These are phyloP conservation scores for Tirmania nivea DNA, from an alignment of 495 filamentous ascomycete genomes.

Conservation along the genomic window DNA sequence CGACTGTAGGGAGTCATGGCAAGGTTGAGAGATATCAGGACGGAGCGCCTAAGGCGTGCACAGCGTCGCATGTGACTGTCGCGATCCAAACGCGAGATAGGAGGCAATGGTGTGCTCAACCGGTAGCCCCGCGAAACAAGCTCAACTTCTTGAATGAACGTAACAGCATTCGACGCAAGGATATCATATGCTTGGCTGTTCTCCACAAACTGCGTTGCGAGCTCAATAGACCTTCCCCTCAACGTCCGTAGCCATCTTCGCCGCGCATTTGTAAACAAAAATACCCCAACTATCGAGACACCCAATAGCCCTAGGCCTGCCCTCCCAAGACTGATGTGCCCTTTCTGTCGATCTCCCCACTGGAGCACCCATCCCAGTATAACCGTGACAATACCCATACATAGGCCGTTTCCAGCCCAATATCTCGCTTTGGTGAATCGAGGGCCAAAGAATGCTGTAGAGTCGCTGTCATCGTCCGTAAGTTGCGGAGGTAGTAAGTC, in stretches of 20 bases:
- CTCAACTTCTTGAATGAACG: slow-evolving; percentile 88
- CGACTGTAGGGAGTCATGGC: slow-evolving; percentile 49
- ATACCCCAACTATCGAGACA: slow-evolving; percentile 33
- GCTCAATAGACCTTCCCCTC: slow-evolving; percentile 50
- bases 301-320: slow-evolving; percentile 27
- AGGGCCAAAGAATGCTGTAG: slow-evolving; percentile 26
- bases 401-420: slow-evolving; percentile 17
- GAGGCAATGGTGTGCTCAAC: slow-evolving; percentile 72
- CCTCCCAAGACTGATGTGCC: slow-evolving; percentile 46
- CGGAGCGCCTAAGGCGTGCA: slow-evolving; percentile 47
- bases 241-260: slow-evolving; percentile 72
- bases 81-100: slow-evolving; percentile 63
- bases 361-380: slow-evolving; percentile 16
- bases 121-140: slow-evolving; percentile 84
- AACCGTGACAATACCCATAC: slow-evolving; percentile 13
- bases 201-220: slow-evolving; percentile 48
- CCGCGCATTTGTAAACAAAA: slow-evolving; percentile 42
- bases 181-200: slow-evolving; percentile 68
- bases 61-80: slow-evolving; percentile 58
- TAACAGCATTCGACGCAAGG: slow-evolving; percentile 54
- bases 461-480: slow-evolving; percentile 21
- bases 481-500: slow-evolving; percentile 17
- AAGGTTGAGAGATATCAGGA: slow-evolving; percentile 44
- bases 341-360: slow-evolving; percentile 4
- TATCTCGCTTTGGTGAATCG: slow-evolving; percentile 14